Conservation (phyloP, 192 early-diverging fungal genomes). For the Pilobolus umbonatus region DNA sequence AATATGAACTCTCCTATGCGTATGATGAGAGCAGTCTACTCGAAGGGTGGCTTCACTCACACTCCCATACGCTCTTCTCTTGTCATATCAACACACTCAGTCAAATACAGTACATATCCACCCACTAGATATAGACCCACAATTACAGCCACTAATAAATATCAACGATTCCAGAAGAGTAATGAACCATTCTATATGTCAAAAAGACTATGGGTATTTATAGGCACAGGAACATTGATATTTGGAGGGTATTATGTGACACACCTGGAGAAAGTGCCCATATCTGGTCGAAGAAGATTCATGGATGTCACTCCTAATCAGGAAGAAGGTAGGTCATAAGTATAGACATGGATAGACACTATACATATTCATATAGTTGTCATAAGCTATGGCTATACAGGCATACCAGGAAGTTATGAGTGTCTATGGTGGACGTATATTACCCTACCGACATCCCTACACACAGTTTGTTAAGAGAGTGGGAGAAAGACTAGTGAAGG, state of each 20-base stretch:
- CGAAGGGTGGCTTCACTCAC: no score
- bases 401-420: slow-evolving; percentile 69
- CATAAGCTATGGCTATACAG: slow-evolving; percentile 53
- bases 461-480: slow-evolving; percentile 65
- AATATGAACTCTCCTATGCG: no score
- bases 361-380: background rate
- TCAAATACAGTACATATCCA: no score
- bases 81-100: slow-evolving; percentile 4
- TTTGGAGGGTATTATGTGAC: slow-evolving; percentile 58
- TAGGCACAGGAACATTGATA: slow-evolving; percentile 28
- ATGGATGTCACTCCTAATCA: slow-evolving; percentile 55
- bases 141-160: background rate
- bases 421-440: slow-evolving; percentile 60
- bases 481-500: slow-evolving; percentile 64
- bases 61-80: no score
- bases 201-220: slow-evolving; percentile 21
- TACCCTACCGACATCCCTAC: slow-evolving; percentile 61
- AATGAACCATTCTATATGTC: slow-evolving; percentile 16
- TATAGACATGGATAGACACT: background rate
- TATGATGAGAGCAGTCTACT: no score
- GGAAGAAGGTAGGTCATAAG: slow-evolving; percentile 40
- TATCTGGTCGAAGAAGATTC: slow-evolving; percentile 63
- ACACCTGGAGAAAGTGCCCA: slow-evolving; percentile 74
- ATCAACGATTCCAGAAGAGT: background rate
- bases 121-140: background rate